Percentiles rank a stretch among this genome's conserved stretches.
These are phyloP conservation scores for Pyrenula massariospora DNA, from an alignment of 495 filamentous ascomycete genomes.

Conservation along the genomic window DNA sequence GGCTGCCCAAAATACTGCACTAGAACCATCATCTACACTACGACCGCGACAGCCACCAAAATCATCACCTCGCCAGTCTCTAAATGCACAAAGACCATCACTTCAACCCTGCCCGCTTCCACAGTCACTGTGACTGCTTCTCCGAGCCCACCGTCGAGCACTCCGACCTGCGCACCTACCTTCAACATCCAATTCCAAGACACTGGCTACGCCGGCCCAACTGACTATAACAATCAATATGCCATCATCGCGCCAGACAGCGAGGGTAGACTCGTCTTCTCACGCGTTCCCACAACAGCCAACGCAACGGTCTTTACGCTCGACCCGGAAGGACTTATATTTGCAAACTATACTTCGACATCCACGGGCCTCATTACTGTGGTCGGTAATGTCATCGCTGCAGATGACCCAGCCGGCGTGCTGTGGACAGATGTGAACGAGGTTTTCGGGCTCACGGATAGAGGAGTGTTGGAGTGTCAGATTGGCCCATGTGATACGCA, in stretches of 20 bases:
- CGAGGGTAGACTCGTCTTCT: neutral
- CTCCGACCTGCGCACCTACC: neutral
- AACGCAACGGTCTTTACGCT: neutral
- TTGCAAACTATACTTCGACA: neutral
- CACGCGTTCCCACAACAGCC: neutral
- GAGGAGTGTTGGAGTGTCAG: neutral
- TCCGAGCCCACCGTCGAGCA: neutral
- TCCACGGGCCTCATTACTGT: neutral
- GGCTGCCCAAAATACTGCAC: neutral
- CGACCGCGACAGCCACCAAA: neutral
- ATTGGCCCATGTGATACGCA: neutral
- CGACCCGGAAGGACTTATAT: neutral
- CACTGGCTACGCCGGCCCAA: neutral
- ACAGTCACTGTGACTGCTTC: neutral
- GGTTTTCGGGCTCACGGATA: neutral
- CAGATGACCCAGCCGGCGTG: neutral
- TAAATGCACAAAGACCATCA: neutral
- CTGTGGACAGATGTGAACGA: neutral
- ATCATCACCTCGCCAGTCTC: neutral
- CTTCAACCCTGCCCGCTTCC: no score
- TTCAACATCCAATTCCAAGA: neutral
- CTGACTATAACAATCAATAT: neutral
- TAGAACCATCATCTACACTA: neutral
- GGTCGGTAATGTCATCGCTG: neutral
- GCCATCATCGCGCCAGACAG: neutral